Conservation (phyloP, 148 eudicot species). For the Cornus suecica region DNA sequence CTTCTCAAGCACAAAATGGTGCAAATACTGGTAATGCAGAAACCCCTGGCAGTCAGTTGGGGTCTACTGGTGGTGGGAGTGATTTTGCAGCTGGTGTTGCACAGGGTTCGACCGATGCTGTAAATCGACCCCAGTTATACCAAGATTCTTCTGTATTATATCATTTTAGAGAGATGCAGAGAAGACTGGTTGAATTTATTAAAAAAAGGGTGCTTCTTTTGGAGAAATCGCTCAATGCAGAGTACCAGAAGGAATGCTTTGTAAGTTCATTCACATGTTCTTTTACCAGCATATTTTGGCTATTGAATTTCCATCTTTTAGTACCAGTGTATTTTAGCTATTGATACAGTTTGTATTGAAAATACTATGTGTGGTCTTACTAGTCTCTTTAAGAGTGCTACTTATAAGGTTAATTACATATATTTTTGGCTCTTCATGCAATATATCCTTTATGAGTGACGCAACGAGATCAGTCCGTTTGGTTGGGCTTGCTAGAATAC, state of each 20-base stretch:
- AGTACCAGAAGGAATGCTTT: conserved; percentile 49
- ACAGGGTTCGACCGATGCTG: conserved; percentile 41
- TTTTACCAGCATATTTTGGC: conserved; percentile 3
- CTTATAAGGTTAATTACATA: not conserved
- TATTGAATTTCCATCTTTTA: conserved; percentile 10
- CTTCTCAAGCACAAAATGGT: conserved; percentile 43
- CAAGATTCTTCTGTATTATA: conserved; percentile 44
- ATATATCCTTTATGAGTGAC: not conserved
- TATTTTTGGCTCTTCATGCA: not conserved
- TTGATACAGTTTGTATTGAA: not conserved
- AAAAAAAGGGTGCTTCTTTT: conserved; percentile 83
- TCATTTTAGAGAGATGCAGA: conserved; percentile 86
- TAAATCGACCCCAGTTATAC: conserved; percentile 23
- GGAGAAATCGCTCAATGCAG: conserved; percentile 75
- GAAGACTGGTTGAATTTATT: conserved; percentile 86
- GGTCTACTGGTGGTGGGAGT: conserved; percentile 42
- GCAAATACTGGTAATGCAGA: conserved; percentile 30
- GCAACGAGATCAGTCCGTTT: not conserved
- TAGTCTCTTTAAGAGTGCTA: not conserved
- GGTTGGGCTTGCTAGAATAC: not conserved
- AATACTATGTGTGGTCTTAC: not conserved
- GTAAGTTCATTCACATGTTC: conserved; percentile 45
- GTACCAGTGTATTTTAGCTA: not conserved
- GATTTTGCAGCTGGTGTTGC: conserved; percentile 37
- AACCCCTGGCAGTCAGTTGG: conserved; percentile 34